phyloP scores from a whole-genome alignment of 2,329 filamentous ascomycete species.

The Ophiostoma populinum region DNA sequence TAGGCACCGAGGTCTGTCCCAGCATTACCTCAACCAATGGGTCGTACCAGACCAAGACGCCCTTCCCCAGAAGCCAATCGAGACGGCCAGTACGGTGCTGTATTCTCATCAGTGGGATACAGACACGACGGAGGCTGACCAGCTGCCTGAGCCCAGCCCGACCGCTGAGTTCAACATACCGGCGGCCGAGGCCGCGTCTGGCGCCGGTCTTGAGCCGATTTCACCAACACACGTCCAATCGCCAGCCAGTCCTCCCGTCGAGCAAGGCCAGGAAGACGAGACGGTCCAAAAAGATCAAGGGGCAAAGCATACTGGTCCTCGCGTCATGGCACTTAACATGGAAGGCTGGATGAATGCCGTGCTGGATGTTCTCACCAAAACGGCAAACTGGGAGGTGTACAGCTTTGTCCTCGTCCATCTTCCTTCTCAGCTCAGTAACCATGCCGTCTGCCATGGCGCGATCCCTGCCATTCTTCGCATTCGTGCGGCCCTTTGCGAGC shows the following conservation, averaged over 20 bases:
- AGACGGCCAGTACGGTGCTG: constrained; percentile 32
- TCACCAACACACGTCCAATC: too few relatives aligned
- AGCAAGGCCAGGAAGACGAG: too few relatives aligned
- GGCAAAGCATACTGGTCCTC: background rate
- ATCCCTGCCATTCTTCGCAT: constrained; percentile 60
- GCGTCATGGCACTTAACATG: constrained; percentile 30
- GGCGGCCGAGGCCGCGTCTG: too few relatives aligned
- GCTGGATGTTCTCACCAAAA: constrained; percentile 54
- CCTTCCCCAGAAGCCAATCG: constrained; percentile 30
- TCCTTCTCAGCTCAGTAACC: constrained; percentile 76
- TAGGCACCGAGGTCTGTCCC: constrained; percentile 13
- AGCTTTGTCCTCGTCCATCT: constrained; percentile 78
- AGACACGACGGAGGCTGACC: constrained; percentile 6
- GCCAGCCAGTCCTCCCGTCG: too few relatives aligned
- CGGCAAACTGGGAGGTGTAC: constrained; percentile 80
- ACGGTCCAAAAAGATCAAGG: background rate
- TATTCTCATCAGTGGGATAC: constrained; percentile 21
- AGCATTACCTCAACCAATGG: constrained; percentile 37
- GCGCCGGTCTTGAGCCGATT: too few relatives aligned
- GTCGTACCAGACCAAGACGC: constrained; percentile 37
- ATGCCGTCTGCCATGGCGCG: constrained; percentile 62
- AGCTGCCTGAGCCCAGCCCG: too few relatives aligned
- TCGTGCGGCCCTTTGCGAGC: constrained; percentile 61
- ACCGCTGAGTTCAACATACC: too few relatives aligned
- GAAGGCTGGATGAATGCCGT: constrained; percentile 62